These are phyloP conservation scores for Lactifluus piperatus DNA, from an alignment of 768 basidiomycete genomes.

Conservation along the genomic window DNA sequence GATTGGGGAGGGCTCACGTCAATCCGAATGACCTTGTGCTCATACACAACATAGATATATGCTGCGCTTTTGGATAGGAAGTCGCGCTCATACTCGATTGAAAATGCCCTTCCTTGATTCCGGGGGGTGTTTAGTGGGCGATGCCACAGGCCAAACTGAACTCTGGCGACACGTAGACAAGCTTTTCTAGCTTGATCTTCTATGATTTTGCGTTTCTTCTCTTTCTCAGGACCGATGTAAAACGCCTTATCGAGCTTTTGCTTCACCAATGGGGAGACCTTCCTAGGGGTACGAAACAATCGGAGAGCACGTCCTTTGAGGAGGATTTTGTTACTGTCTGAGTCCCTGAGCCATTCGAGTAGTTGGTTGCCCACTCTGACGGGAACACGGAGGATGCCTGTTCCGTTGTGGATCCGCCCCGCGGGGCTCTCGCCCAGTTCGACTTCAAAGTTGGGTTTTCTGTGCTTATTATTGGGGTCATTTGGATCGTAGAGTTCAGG, in stretches of 20 bases:
- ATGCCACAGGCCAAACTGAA: conserved; percentile 63
- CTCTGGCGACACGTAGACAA: conserved; percentile 45
- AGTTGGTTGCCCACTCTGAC: conserved; percentile 38
- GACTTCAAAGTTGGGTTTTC: conserved; percentile 51
- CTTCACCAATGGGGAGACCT: conserved; percentile 1
- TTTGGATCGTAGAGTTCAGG: conserved; percentile 37
- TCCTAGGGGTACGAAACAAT: conserved; percentile 16
- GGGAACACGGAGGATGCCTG: conserved; percentile 29
- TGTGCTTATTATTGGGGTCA: conserved; percentile 25
- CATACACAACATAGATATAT: conserved; percentile 54
- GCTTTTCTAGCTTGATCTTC: conserved; percentile 33
- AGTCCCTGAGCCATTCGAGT: conserved; percentile 31
- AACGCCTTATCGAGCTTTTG: conserved; percentile 26
- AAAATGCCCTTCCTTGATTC: conserved; percentile 34
- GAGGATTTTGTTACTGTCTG: conserved; percentile 23
- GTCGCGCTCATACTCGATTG: conserved; percentile 58
- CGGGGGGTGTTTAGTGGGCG: conserved; percentile 22
- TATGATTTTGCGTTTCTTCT: conserved; percentile 16
- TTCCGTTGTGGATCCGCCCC: conserved; percentile 50
- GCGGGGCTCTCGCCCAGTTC: conserved; percentile 38
- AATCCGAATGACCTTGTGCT: conserved; percentile 56
- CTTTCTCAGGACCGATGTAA: conserved; percentile 26
- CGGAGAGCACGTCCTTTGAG: conserved; percentile 22
- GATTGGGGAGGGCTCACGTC: conserved; percentile 33
- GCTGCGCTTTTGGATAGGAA: conserved; percentile 38